Evolutionary conservation across 1,284 basidiomycete genomes (phyloP).

Genomic region (Phylloporus gajari): DNA sequence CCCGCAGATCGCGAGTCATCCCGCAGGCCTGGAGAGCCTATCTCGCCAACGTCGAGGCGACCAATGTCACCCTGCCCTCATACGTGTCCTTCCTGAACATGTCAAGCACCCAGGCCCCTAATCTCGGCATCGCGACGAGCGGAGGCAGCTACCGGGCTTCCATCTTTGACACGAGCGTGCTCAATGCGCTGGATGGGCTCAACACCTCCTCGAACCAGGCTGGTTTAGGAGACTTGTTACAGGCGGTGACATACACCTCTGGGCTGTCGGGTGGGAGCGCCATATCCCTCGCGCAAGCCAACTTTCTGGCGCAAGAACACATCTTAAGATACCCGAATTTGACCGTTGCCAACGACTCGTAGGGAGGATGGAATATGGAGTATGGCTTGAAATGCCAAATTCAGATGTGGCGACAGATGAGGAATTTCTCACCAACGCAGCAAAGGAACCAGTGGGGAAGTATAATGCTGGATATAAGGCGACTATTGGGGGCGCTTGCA

Average conservation of each 20-base stretch:
- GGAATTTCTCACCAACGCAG: constrained; percentile 37
- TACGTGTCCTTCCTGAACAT: constrained; percentile 52
- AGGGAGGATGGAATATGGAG: constrained; percentile 50
- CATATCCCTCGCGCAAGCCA: constrained; percentile 51
- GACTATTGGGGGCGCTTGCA: constrained; percentile 45
- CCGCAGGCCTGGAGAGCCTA: constrained; percentile 47
- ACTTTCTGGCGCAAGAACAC: constrained; percentile 52
- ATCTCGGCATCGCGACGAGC: constrained; percentile 55
- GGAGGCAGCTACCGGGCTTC: constrained; percentile 62
- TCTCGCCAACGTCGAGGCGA: constrained; percentile 47
- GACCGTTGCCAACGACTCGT: constrained; percentile 27
- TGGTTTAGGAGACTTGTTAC: constrained; percentile 62
- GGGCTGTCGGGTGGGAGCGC: constrained; percentile 56
- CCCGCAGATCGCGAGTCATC: constrained; percentile 43
- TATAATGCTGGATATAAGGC: constrained; percentile 10
- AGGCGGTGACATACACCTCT: constrained; percentile 54
- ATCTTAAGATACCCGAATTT: constrained; percentile 44
- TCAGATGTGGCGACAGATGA: constrained; percentile 21
- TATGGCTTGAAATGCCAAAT: constrained; percentile 37
- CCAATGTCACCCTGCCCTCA: constrained; percentile 38
- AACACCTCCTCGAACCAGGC: constrained; percentile 52
- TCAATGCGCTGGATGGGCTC: constrained; percentile 61
- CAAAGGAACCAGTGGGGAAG: constrained; percentile 47
- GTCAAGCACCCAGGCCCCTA: constrained; percentile 41
- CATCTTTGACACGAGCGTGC: constrained; percentile 59